These are phyloP conservation scores for Tremellales sp. DNA, from an alignment of 1,284 basidiomycete species.

Conservation along the genomic window DNA sequence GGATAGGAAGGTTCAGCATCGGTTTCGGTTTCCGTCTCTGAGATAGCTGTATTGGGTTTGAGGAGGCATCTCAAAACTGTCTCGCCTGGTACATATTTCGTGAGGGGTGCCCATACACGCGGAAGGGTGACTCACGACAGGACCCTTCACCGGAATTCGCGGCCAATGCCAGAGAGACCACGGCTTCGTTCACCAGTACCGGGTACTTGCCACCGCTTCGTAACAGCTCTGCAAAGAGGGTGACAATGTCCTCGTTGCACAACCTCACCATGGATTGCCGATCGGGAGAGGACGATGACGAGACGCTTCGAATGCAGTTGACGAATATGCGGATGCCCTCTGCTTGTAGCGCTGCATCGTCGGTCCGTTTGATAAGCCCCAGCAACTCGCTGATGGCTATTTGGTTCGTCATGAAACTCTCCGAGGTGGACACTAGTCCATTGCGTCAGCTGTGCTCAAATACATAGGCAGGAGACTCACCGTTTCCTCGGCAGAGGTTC, in stretches of 20 bases:
- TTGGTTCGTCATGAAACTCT: conserved; percentile 13
- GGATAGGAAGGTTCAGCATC: background rate
- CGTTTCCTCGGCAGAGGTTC: conserved; percentile 71
- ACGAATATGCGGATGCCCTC: conserved; percentile 86
- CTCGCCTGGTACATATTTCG: background rate
- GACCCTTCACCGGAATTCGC: conserved; percentile 23
- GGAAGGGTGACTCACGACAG: too few species aligned
- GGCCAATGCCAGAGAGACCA: conserved; percentile 78
- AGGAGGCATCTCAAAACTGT: background rate
- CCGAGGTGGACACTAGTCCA: conserved; percentile 11
- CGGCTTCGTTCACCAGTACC: conserved; percentile 81
- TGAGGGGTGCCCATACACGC: too few species aligned
- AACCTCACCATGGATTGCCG: conserved; percentile 47
- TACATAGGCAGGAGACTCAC: conserved; percentile 53
- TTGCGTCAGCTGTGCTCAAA: background rate
- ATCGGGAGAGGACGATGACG: too few species aligned
- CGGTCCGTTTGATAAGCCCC: conserved; percentile 69
- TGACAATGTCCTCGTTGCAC: conserved; percentile 56
- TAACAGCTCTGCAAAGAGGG: conserved; percentile 67
- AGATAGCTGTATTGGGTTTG: background rate
- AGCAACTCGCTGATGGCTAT: conserved; percentile 61
- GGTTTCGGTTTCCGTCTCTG: too few species aligned
- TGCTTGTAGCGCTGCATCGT: conserved; percentile 75
- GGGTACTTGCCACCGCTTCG: conserved; percentile 74
- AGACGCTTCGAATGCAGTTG: conserved; percentile 68